Conservation (phyloP, 2,329 filamentous ascomycete genomes). For the Aschersonia sp. region DNA sequence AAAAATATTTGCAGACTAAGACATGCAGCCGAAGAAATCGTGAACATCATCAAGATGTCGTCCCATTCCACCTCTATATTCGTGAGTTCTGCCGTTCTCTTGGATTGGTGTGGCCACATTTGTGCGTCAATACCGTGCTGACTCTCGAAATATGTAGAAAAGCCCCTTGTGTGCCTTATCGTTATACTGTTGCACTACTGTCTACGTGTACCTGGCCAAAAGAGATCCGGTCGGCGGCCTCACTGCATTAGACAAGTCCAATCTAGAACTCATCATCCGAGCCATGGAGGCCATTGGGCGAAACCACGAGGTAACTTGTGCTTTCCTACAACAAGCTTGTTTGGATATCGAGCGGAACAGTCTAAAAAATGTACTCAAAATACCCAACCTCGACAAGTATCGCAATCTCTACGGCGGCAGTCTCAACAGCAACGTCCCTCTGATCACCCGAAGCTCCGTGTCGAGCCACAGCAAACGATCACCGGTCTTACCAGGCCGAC, state of each 20-base stretch:
- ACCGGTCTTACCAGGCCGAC: slow-evolving; percentile 27
- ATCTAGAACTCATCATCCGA: slow-evolving; percentile 61
- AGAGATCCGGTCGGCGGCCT: slow-evolving; percentile 46
- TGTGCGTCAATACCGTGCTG: background rate
- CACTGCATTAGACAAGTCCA: slow-evolving; percentile 28
- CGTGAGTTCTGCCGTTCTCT: slow-evolving; percentile 31
- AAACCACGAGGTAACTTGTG: slow-evolving; percentile 62
- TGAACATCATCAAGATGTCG: slow-evolving; percentile 68
- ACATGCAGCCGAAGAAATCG: slow-evolving; percentile 71
- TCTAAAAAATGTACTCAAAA: slow-evolving; percentile 18
- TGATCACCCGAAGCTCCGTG: slow-evolving; percentile 30
- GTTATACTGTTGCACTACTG: slow-evolving; percentile 70
- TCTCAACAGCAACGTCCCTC: slow-evolving; percentile 25
- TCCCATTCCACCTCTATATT: slow-evolving; percentile 52
- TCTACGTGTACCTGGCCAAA: slow-evolving; percentile 69
- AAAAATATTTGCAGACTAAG: slow-evolving; percentile 61
- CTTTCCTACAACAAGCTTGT: slow-evolving; percentile 73
- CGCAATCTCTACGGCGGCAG: slow-evolving; percentile 13
- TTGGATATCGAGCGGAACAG: slow-evolving; percentile 57
- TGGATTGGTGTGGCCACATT: too few relatives aligned
- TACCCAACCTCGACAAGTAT: slow-evolving; percentile 21
- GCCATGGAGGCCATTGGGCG: slow-evolving; percentile 66
- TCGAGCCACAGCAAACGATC: slow-evolving; percentile 24
- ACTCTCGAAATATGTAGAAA: slow-evolving; percentile 10
- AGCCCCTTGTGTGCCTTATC: slow-evolving; percentile 47